Conservation (phyloP, 805 yeast species). For the Ogataea populi-albae region DNA sequence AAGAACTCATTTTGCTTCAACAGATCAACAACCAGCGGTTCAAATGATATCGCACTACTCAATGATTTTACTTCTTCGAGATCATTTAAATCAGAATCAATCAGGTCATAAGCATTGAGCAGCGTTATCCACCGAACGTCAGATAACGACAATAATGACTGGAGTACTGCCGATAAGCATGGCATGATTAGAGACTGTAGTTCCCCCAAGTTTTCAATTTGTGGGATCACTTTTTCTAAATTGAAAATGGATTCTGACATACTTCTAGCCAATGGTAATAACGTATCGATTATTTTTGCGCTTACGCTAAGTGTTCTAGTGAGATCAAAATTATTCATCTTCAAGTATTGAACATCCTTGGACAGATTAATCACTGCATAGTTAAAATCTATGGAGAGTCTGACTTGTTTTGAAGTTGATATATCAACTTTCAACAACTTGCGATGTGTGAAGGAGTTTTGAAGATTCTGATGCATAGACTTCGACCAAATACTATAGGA, state of each 20-base stretch:
- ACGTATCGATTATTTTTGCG: conserved; percentile 46
- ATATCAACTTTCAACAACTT: conserved; percentile 38
- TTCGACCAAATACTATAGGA: conserved; percentile 50
- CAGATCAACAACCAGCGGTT: conserved; percentile 30
- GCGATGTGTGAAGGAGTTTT: conserved; percentile 14
- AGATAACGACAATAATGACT: conserved; percentile 34
- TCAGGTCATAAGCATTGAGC: conserved; percentile 47
- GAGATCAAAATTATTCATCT: conserved; percentile 49
- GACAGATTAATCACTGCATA: conserved; percentile 38
- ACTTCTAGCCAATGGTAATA: conserved; percentile 57
- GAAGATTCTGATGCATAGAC: conserved; percentile 5
- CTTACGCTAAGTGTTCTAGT: conserved; percentile 50
- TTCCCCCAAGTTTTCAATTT: conserved; percentile 34
- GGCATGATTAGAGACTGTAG: conserved; percentile 39
- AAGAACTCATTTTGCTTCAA: conserved; percentile 32
- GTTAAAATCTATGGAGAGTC: conserved; percentile 52
- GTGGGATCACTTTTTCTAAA: conserved; percentile 26
- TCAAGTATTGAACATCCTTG: conserved; percentile 53
- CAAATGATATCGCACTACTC: conserved; percentile 32
- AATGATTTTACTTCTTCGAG: conserved; percentile 31
- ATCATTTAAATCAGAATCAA: conserved; percentile 26
- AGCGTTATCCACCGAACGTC: conserved; percentile 53
- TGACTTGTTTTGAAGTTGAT: conserved; percentile 16
- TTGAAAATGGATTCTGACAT: conserved; percentile 50
- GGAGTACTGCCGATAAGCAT: conserved; percentile 27